A percentile compares a stretch with the other conserved stretches of the same genome.
Conservation (phyloP, 208 protist genomes). For the Trichomonas vaginalis region DNA sequence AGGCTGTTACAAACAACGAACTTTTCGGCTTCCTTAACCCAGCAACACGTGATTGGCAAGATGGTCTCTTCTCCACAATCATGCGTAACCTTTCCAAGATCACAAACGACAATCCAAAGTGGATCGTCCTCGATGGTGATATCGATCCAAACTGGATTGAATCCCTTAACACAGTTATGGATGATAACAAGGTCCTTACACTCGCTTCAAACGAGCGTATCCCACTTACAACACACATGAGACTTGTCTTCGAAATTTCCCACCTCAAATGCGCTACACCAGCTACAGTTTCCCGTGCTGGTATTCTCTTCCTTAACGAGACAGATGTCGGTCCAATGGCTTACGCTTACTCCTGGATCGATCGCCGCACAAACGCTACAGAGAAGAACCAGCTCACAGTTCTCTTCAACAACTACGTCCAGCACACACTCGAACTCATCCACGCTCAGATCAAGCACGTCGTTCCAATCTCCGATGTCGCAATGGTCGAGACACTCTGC, state of each 20-base stretch:
- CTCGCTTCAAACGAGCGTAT: conserved; percentile 93
- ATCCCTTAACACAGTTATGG: conserved; percentile 94
- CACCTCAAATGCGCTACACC: conserved; percentile 84
- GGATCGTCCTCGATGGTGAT: conserved; percentile 86
- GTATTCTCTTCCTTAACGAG: conserved; percentile 90
- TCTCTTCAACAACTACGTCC: conserved; percentile 86
- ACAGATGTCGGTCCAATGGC: conserved; percentile 82
- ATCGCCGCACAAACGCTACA: conserved; percentile 25
- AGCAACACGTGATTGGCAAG: conserved; percentile 61
- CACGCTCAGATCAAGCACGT: conserved; percentile 50
- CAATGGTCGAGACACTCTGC: conserved; percentile 78
- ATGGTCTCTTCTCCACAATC: conserved; percentile 57
- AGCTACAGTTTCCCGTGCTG: conserved; percentile 84
- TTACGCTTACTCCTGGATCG: conserved; percentile 56
- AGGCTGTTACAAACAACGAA: conserved; percentile 89
- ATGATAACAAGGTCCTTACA: conserved; percentile 86
- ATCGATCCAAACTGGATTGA: conserved; percentile 97
- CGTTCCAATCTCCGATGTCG: conserved; percentile 67
- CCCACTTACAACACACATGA: conserved; percentile 80
- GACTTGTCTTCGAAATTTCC: conserved; percentile 89
- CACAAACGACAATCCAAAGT: conserved; percentile 56
- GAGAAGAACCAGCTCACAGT: conserved; percentile 62
- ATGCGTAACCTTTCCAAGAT: conserved; percentile 76
- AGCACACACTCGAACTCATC: conserved; percentile 70
- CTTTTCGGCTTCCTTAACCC: conserved; percentile 79